Percentiles rank a stretch among this genome's conserved stretches.
Evolutionary conservation across 148 eudicot genomes (phyloP).

Genomic region (Diospyros kaki): DNA sequence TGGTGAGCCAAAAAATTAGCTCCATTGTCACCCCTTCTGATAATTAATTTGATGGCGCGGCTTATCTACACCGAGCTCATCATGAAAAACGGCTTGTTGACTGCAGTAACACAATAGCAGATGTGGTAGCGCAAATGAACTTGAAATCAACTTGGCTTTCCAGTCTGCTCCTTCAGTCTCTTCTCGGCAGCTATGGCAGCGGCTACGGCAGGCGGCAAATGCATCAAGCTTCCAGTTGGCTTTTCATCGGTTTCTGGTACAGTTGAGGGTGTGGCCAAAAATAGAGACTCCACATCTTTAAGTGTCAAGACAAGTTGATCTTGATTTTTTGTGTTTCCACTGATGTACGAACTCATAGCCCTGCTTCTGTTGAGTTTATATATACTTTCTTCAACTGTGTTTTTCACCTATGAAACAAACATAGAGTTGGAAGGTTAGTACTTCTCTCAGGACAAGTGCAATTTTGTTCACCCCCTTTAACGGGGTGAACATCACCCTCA

Average conservation of each 20-base stretch:
- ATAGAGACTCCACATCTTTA: slow-evolving; percentile 74
- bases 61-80: background rate
- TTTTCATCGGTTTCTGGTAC: slow-evolving; percentile 19
- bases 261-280: slow-evolving; percentile 34
- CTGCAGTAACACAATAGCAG: background rate
- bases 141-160: slow-evolving; percentile 3
- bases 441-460: background rate
- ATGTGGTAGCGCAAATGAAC: background rate
- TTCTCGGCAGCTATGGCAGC: slow-evolving; percentile 89
- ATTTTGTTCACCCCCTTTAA: too few relatives aligned
- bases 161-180: slow-evolving; percentile 37
- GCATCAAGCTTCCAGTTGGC: slow-evolving; percentile 43
- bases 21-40: background rate
- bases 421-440: background rate
- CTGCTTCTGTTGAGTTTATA: slow-evolving; percentile 70
- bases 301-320: slow-evolving; percentile 81
- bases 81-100: background rate
- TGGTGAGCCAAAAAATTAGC: background rate
- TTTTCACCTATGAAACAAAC: slow-evolving; percentile 56
- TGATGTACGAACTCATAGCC: slow-evolving; percentile 51
- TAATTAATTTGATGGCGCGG: background rate
- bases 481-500: too few relatives aligned
- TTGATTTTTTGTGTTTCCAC: slow-evolving; percentile 79
- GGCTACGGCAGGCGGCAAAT: slow-evolving; percentile 76
- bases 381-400: slow-evolving; percentile 93